Conservation (phyloP, 257 asterid genomes). For the Solanum lignicaule region DNA sequence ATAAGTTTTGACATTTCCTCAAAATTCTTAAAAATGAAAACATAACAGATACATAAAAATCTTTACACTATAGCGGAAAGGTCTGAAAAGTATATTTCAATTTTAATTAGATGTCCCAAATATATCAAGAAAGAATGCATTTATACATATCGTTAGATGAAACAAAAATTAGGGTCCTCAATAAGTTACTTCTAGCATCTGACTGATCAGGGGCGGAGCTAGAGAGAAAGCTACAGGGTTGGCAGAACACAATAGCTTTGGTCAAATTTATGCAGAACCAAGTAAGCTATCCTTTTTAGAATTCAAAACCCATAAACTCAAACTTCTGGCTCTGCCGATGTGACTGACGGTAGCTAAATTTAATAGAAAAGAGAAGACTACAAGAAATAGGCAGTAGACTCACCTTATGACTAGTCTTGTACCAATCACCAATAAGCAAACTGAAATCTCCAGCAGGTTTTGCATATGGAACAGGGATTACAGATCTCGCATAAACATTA, state of each 20-base stretch:
- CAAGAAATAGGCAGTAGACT: not conserved
- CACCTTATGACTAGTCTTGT: slow-evolving; percentile 46
- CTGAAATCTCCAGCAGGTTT: slow-evolving; percentile 60
- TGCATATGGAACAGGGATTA: slow-evolving; percentile 62
- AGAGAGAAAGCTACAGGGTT: not conserved
- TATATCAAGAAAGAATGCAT: not conserved
- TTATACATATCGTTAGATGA: not conserved
- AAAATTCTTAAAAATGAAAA: not conserved
- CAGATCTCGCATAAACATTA: slow-evolving; percentile 58
- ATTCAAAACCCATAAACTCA: not conserved
- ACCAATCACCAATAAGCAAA: slow-evolving; percentile 74
- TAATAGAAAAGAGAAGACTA: not conserved
- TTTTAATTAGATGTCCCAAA: not conserved
- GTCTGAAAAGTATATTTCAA: not conserved
- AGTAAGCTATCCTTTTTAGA: not conserved
- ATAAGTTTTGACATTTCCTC: not conserved
- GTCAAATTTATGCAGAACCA: not conserved
- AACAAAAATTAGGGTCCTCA: not conserved
- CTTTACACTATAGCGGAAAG: not conserved
- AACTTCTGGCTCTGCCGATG: not conserved
- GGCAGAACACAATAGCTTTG: not conserved
- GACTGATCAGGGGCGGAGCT: not conserved
- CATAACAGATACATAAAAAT: not conserved
- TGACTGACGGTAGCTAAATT: not conserved
- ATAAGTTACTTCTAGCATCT: not conserved